Evolutionary conservation across 805 yeast genomes (phyloP).

Genomic region (Candida koratica): DNA sequence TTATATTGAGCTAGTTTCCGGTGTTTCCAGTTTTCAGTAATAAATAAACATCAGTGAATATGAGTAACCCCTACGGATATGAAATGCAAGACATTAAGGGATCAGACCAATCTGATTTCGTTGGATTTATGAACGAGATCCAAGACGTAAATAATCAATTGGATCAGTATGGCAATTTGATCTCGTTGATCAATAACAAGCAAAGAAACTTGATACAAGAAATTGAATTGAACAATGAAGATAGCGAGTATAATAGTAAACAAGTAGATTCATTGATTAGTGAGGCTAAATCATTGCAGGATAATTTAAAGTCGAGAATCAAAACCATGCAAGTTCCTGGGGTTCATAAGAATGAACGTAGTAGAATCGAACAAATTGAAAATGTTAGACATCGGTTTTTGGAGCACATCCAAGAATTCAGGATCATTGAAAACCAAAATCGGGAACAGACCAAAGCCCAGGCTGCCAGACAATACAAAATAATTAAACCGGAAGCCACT

Average conservation of each 20-base stretch:
- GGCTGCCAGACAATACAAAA: slow-evolving; percentile 88
- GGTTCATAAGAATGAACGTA: slow-evolving; percentile 54
- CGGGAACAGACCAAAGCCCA: slow-evolving; percentile 79
- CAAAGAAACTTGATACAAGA: slow-evolving; percentile 41
- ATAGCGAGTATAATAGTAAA: slow-evolving; percentile 56
- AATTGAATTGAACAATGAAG: slow-evolving; percentile 37
- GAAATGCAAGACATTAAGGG: slow-evolving; percentile 27
- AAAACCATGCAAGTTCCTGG: slow-evolving; percentile 71
- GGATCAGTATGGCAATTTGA: slow-evolving; percentile 38
- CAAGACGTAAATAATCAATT: slow-evolving; percentile 42
- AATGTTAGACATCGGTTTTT: slow-evolving; percentile 80
- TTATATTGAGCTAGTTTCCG: no score
- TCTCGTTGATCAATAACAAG: slow-evolving; percentile 37
- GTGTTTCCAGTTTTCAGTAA: no score
- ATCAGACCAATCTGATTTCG: slow-evolving; percentile 38
- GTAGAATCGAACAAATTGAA: slow-evolving; percentile 88
- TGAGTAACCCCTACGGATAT: slow-evolving; percentile 38
- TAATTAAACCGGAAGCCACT: slow-evolving; percentile 82
- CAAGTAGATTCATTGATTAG: slow-evolving; percentile 74
- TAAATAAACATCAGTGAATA: no score
- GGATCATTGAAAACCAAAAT: slow-evolving; percentile 81
- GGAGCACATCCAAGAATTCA: slow-evolving; percentile 80
- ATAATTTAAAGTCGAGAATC: slow-evolving; percentile 68
- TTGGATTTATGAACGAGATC: slow-evolving; percentile 42
- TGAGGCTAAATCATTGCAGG: slow-evolving; percentile 77